phyloP scores from a whole-genome alignment of 2,329 filamentous ascomycete species.

The Penicillium psychrosexuale region DNA sequence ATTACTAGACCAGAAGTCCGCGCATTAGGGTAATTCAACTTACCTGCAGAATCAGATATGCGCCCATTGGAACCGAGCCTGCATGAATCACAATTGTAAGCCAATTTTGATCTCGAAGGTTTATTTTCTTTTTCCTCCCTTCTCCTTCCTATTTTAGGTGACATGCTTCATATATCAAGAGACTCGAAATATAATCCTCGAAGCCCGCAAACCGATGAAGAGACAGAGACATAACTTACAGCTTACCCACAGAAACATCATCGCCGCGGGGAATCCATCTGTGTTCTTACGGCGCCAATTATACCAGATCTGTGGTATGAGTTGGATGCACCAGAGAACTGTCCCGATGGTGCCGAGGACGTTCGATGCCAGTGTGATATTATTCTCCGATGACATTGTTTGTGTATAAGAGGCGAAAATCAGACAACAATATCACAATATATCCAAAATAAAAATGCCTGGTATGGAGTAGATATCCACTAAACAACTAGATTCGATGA shows the following conservation, averaged over 20 bases:
- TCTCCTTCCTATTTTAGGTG: not conserved
- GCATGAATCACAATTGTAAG: not conserved
- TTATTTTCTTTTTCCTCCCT: not conserved
- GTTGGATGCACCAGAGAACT: slow-evolving; percentile 41
- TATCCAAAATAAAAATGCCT: not conserved
- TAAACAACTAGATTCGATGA: not conserved
- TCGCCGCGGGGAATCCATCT: slow-evolving; percentile 57
- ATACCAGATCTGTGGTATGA: slow-evolving; percentile 54
- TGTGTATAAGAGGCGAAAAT: not conserved
- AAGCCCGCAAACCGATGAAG: not conserved
- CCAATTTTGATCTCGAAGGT: not conserved
- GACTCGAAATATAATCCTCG: not conserved
- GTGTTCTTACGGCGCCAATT: slow-evolving; percentile 61
- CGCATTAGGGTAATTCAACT: not conserved
- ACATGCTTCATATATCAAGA: not conserved
- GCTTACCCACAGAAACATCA: slow-evolving; percentile 64
- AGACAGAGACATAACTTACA: slow-evolving; percentile 34
- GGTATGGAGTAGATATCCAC: not conserved
- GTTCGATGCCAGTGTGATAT: slow-evolving; percentile 37
- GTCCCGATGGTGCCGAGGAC: slow-evolving; percentile 43
- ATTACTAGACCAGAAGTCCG: not conserved
- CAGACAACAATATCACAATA: not conserved
- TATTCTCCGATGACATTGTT: slow-evolving; percentile 4
- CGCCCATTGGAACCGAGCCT: slow-evolving; percentile 50
- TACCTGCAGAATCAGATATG: slow-evolving; percentile 53